Evolutionary conservation across 2,329 filamentous ascomycete genomes (phyloP), one percentile per base, ranked within the genome.

Genomic region (Diplodia mutila): DNA sequence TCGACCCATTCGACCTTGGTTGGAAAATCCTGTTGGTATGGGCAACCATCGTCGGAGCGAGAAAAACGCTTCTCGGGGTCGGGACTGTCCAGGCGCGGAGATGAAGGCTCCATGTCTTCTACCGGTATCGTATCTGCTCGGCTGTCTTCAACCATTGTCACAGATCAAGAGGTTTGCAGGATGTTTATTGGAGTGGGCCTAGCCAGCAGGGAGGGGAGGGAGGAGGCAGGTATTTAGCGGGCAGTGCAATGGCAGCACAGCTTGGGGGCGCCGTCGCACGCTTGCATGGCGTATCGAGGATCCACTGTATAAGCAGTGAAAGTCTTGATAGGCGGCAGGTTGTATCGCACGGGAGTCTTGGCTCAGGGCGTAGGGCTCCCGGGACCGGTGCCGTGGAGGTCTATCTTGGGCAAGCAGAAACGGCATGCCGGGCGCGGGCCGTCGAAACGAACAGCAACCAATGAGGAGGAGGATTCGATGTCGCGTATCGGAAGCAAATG

Each of bases 1-100:
- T 90, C 86, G 0, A 83, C 83, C 0, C 90, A 90, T 14, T 93
- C 72, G 2, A 78, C 76, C 69, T 80, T 76, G 27, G 29, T 18
- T n/a, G 69, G 65, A 0, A 72, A 69, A 0, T 79, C 42, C 8
- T 42, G 14, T 16, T 8, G 18, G 39, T 51, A 9, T 9, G 57
- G 57, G 1, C 27, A 21, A 34, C 12, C 59, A n/a, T 51, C 29
- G 25, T 63, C 59, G 27, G 59, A 51, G 25, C 37, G 59, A 12
- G 59, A 63, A 16, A 37, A 16, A 5, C 37, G 23, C 52, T 66
- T 66, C 42, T 66, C 64, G 7, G n/a, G 64, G 3, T 59, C 64
- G 2, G 52, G 64, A 25, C 53, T 66, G 14, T 66, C 61, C 18
- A 4, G 4, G 23, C 61, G 61, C 7, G 61, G 46, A 5, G 61